phyloP scores from a whole-genome alignment of 2,329 filamentous ascomycete genomes.

The Beauveria sp. region DNA sequence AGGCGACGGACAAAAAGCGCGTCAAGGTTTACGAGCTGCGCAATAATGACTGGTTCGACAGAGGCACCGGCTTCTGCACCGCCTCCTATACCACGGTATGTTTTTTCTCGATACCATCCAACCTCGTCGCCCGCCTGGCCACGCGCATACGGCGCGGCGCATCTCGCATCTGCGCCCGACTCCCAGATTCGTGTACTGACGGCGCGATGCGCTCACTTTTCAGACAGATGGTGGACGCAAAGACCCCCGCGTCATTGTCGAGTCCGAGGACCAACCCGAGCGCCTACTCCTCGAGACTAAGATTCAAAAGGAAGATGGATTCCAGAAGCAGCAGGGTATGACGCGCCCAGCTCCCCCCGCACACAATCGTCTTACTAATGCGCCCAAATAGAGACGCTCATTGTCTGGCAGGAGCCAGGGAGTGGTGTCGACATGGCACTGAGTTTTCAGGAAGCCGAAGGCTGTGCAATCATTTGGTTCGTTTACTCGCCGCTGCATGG shows the following conservation, averaged over 20 bases:
- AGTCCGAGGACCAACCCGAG: slow-evolving; percentile 86
- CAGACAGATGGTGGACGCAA: slow-evolving; percentile 57
- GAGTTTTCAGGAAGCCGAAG: slow-evolving; percentile 95
- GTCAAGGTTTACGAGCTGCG: slow-evolving; percentile 99
- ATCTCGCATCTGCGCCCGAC: slow-evolving; percentile 5
- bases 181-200: slow-evolving; percentile 20
- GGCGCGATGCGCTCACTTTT: slow-evolving; percentile 13
- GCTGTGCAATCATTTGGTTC: slow-evolving; percentile 86
- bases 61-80: slow-evolving; percentile 91
- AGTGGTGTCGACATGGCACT: slow-evolving; percentile 94
- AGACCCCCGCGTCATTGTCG: slow-evolving; percentile 80
- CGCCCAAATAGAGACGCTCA: slow-evolving; percentile 69
- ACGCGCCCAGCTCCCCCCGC: slow-evolving; percentile 12
- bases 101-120: slow-evolving; percentile 6
- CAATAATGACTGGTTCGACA: slow-evolving; percentile 98
- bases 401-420: slow-evolving; percentile 86
- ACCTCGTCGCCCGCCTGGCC: slow-evolving; percentile 10
- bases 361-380: slow-evolving; percentile 18
- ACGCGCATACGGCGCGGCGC: neutral
- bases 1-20: slow-evolving; percentile 60
- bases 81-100: slow-evolving; percentile 68
- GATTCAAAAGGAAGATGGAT: slow-evolving; percentile 89
- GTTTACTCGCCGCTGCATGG: slow-evolving; percentile 16
- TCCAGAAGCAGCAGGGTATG: slow-evolving; percentile 94
- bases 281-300: slow-evolving; percentile 79